These are phyloP conservation scores for Dacryopinax primogenitus DNA, from an alignment of 768 basidiomycete genomes.

Conservation along the genomic window DNA sequence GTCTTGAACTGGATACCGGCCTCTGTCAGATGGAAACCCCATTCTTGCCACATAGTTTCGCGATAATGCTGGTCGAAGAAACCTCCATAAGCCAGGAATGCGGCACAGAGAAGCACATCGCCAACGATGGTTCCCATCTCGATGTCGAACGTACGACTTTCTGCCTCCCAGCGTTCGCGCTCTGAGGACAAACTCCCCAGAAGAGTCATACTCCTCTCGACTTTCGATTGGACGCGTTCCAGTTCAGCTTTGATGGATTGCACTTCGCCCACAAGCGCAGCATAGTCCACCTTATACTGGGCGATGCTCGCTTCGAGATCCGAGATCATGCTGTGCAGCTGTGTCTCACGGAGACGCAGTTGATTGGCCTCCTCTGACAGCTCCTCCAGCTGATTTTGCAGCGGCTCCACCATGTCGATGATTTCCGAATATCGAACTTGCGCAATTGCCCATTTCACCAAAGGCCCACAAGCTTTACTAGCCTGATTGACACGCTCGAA, in stretches of 20 bases:
- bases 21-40: slow-evolving; percentile 77
- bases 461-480: slow-evolving; percentile 91
- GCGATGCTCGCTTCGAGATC: slow-evolving; percentile 88
- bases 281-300: slow-evolving; percentile 94
- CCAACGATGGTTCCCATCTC: slow-evolving; percentile 99
- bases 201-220: slow-evolving; percentile 91
- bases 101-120: slow-evolving; percentile 88
- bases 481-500: slow-evolving; percentile 92
- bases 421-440: slow-evolving; percentile 97
- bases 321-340: slow-evolving; percentile 81
- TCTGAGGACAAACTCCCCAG: slow-evolving; percentile 92
- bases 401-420: slow-evolving; percentile 88
- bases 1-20: slow-evolving; percentile 85
- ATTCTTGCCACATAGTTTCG: slow-evolving; percentile 92
- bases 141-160: slow-evolving; percentile 87
- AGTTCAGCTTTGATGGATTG: slow-evolving; percentile 96
- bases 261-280: slow-evolving; percentile 87
- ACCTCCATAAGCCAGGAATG: slow-evolving; percentile 91
- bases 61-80: slow-evolving; percentile 99
- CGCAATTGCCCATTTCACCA: slow-evolving; percentile 96
- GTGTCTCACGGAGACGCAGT: slow-evolving; percentile 85
- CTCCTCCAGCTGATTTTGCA: slow-evolving; percentile 88
- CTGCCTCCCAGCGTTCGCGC: slow-evolving; percentile 82
- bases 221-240: slow-evolving; percentile 94
- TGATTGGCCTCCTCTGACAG: slow-evolving; percentile 84